Percentiles rank a stretch among this genome's conserved stretches.
These are phyloP conservation scores for Euptelea pleiosperma DNA, from an alignment of 164 flowering plant species.

Conservation along the genomic window DNA sequence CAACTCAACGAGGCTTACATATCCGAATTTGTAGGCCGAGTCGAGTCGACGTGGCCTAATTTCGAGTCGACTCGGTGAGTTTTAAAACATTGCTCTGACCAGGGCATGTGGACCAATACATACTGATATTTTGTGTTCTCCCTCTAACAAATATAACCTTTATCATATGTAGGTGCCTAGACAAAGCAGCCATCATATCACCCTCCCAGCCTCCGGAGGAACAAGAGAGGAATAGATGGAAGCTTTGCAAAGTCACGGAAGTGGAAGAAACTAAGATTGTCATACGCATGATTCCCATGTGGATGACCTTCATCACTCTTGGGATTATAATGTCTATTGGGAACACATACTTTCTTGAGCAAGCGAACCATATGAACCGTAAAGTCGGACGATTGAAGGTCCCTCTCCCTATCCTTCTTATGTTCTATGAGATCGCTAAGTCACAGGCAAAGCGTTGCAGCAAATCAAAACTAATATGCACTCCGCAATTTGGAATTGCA, in stretches of 20 bases:
- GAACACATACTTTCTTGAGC: conserved; percentile 40
- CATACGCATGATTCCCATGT: conserved; percentile 35
- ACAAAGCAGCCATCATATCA: conserved; percentile 37
- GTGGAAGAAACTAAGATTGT: conserved; percentile 33
- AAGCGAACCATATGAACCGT: conserved; percentile 36
- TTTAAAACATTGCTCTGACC: too few species aligned
- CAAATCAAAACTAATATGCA: not conserved
- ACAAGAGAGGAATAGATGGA: conserved; percentile 25
- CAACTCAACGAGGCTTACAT: too few species aligned
- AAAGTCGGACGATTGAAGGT: conserved; percentile 30
- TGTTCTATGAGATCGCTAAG: not conserved
- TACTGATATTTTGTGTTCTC: too few species aligned
- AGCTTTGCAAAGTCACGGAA: conserved; percentile 33
- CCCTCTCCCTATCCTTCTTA: conserved; percentile 26
- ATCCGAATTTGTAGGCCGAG: too few species aligned
- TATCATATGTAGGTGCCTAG: conserved; percentile 37
- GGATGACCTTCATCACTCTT: conserved; percentile 29
- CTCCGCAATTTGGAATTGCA: conserved; percentile 22
- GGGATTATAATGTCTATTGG: conserved; percentile 39
- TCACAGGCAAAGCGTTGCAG: not conserved
- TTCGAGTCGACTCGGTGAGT: too few species aligned
- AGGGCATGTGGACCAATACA: too few species aligned
- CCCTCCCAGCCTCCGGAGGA: conserved; percentile 13
- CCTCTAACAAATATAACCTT: too few species aligned
- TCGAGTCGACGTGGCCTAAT: too few species aligned